Evolutionary conservation across 306 rosid species (phyloP).

Genomic region (Dalbergia cultrata): DNA sequence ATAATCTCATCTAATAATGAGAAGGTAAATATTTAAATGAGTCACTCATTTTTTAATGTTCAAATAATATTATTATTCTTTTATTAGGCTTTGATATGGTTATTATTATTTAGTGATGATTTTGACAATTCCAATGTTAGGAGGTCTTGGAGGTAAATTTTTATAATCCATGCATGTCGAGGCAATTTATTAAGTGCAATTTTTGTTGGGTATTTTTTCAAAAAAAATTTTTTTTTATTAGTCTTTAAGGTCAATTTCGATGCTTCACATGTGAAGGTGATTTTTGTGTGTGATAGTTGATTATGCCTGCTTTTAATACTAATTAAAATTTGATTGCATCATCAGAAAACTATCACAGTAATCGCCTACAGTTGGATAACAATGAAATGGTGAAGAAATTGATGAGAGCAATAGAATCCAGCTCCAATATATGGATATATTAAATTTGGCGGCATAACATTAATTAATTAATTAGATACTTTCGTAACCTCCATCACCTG

Average conservation of each 20-base stretch:
- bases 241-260: background rate
- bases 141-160: no score
- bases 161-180: no score
- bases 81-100: background rate
- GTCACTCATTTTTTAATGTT: no score
- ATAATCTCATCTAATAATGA: no score
- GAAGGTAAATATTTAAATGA: no score
- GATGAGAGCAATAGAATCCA: background rate
- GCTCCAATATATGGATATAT: background rate
- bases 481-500: background rate
- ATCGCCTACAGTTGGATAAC: background rate
- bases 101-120: no score
- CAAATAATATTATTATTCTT: background rate
- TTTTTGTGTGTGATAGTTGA: background rate
- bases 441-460: background rate
- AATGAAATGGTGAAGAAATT: constrained; percentile 1
- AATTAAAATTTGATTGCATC: background rate
- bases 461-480: background rate
- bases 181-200: no score
- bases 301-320: background rate
- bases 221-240: no score
- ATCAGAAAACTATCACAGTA: background rate
- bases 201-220: no score
- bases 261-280: background rate
- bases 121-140: background rate